These are phyloP conservation scores for Spergularia bocconei DNA, from an alignment of 148 eudicot species.

Conservation along the genomic window DNA sequence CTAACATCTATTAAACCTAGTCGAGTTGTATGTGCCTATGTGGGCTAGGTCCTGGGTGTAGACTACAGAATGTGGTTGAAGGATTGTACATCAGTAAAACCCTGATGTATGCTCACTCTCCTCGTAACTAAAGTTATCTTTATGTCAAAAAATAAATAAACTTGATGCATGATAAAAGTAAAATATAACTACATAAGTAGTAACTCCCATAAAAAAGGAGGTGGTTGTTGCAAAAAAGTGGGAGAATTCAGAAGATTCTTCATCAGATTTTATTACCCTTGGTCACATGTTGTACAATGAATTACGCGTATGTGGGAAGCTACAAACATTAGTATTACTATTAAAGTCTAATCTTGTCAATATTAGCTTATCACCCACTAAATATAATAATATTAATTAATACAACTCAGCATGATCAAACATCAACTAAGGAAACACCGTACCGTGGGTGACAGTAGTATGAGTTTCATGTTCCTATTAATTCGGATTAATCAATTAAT, in stretches of 20 bases:
- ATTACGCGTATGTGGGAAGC: slow-evolving; percentile 15
- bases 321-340: slow-evolving; percentile 11
- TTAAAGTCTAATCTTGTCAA: slow-evolving; percentile 10
- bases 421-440: slow-evolving; percentile 20
- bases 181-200: slow-evolving; percentile 25
- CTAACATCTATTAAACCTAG: too few species aligned
- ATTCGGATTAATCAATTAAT: slow-evolving; percentile 11
- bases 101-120: background rate
- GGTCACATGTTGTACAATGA: slow-evolving; percentile 40
- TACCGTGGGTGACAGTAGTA: slow-evolving; percentile 19
- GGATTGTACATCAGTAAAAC: background rate
- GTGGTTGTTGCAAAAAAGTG: slow-evolving; percentile 34
- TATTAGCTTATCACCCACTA: slow-evolving; percentile 5
- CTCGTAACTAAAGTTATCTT: background rate
- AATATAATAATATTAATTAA: background rate
- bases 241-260: slow-evolving; percentile 38
- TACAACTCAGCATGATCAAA: slow-evolving; percentile 18
- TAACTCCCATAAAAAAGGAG: slow-evolving; percentile 34
- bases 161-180: background rate
- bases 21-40: background rate
- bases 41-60: background rate
- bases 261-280: slow-evolving; percentile 30
- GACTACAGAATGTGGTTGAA: background rate
- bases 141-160: background rate
- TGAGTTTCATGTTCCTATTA: slow-evolving; percentile 8